Conservation (phyloP, 257 asterid species). For the Jasminum sambac region DNA sequence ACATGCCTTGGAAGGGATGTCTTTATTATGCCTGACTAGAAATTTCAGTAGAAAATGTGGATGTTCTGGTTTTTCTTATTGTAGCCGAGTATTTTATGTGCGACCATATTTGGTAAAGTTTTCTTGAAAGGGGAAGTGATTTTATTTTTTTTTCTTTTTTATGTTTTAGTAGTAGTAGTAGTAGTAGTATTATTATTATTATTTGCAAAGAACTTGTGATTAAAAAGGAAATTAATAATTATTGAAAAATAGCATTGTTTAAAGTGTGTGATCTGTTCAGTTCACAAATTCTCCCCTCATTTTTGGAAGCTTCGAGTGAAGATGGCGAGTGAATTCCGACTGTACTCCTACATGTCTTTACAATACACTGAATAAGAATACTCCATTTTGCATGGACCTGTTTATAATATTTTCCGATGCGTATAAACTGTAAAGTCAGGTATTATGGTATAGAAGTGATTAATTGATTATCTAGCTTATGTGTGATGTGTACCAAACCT, state of each 20-base stretch:
- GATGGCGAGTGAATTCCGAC: background rate
- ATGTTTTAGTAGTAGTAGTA: too few species aligned
- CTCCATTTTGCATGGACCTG: background rate
- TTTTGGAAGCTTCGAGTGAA: background rate
- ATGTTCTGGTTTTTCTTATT: background rate
- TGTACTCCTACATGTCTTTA: background rate
- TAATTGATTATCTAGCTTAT: background rate
- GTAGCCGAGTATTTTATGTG: background rate
- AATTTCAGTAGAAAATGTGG: background rate
- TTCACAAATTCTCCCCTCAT: background rate
- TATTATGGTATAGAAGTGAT: background rate
- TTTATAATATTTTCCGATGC: background rate
- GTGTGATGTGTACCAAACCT: conserved; percentile 1
- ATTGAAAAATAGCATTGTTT: too few species aligned
- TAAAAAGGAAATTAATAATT: too few species aligned
- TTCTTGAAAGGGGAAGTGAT: too few species aligned
- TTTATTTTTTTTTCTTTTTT: too few species aligned
- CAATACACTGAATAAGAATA: background rate
- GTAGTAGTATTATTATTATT: too few species aligned
- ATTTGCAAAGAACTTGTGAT: too few species aligned
- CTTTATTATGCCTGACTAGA: background rate
- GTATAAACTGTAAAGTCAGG: background rate
- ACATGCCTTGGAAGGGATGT: background rate
- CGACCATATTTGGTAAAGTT: too few species aligned
- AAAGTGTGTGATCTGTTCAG: background rate